Base-by-base conservation (phyloP, 2,329 filamentous ascomycete species). In the Nemania sp. region DNA sequence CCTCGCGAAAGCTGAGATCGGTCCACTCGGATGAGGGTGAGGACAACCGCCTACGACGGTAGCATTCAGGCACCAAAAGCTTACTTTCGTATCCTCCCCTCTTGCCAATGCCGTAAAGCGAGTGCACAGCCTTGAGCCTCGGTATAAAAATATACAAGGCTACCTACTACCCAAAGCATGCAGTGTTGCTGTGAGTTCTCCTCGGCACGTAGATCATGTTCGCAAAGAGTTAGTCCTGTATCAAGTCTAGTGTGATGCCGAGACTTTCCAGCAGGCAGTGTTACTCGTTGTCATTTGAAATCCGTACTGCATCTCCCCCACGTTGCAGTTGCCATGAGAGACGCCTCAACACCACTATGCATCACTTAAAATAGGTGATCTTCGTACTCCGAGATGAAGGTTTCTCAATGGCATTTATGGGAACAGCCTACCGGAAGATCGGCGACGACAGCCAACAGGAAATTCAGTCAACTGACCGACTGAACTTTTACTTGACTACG, bases 361-460 rank as follows among this genome's bases (percentile, higher is more conserved):
- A 40, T 40, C 37, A 15, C 45, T 33, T 20, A 19, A 47, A 50
- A 57, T 50, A 54, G 37, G 41, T 6, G 11, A 40, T 26, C 17
- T 17, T 30, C n/a, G n/a, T n/a, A 6, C 48, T 8, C 17, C 15
- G 19, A 50, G 50, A 50, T 45, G 30, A 23, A 19, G 33, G 26
- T 30, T 20, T 19, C 17, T 48, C 42, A 19, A 37, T 34, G 50
- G 54, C 17, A n/a, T 34, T 14, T 37, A 49, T n/a, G 49, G 44
- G 28, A 52, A 56, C 43, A 40, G 46, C n/a, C n/a, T n/a, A n/a
- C n/a, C n/a, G 50, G 54, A 54, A 57, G 50, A 41, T 51, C 43
- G 47, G 40, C 20, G 34, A 23, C 8, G 40, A 33, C 23, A 15
- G 46, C 40, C 22, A 45, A 52, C 26, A 23, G 36, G 34, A 15